These are phyloP conservation scores for Melampsora abietis-canadensis DNA, from an alignment of 1,284 basidiomycete genomes.

Conservation along the genomic window DNA sequence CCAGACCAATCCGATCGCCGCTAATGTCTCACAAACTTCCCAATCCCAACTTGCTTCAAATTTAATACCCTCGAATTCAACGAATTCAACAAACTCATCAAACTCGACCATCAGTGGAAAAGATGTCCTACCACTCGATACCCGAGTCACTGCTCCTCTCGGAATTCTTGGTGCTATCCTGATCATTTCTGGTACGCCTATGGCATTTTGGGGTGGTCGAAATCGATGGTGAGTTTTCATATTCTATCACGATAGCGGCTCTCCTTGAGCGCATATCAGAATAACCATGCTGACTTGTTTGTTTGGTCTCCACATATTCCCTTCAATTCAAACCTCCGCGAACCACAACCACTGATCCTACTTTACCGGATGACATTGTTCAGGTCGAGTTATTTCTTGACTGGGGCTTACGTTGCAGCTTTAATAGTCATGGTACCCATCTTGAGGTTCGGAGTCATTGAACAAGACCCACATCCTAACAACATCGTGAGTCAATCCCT, in stretches of 20 bases:
- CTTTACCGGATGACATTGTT: not conserved
- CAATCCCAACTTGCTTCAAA: not conserved
- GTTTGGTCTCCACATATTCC: too few species aligned
- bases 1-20: not conserved
- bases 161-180: constrained; percentile 34
- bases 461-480: constrained; percentile 31
- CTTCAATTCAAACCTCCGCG: not conserved
- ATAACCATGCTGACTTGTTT: not conserved
- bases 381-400: constrained; percentile 44
- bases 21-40: not conserved
- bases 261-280: not conserved
- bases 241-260: not conserved
- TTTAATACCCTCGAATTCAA: not conserved
- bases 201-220: constrained; percentile 42
- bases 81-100: not conserved
- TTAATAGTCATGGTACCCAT: constrained; percentile 37
- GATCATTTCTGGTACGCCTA: constrained; percentile 36
- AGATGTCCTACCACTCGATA: constrained; percentile 26
- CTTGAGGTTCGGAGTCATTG: constrained; percentile 38
- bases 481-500: constrained; percentile 10
- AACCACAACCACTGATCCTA: not conserved
- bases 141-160: constrained; percentile 36
- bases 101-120: constrained; percentile 19
- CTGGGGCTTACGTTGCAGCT: constrained; percentile 29
- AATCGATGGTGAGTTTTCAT: constrained; percentile 40